Conservation (phyloP, 2,329 filamentous ascomycete genomes). For the Fusarium xylarioides region DNA sequence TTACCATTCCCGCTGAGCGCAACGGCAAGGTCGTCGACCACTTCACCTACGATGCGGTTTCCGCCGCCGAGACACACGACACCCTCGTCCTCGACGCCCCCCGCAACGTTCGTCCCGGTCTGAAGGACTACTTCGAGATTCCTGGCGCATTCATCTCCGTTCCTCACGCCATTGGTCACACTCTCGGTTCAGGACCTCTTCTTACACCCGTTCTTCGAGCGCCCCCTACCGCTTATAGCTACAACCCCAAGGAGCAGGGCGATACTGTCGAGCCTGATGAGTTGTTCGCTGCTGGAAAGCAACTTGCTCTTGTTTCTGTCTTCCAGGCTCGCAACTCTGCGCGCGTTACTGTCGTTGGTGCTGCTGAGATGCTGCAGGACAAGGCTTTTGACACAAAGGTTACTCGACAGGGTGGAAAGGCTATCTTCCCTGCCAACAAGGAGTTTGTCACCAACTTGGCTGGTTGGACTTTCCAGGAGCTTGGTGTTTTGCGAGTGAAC, state of each 20-base stretch:
- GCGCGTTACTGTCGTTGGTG: slow-evolving; percentile 84
- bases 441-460: slow-evolving; percentile 86
- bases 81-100: slow-evolving; percentile 82
- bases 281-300: slow-evolving; percentile 82
- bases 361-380: slow-evolving; percentile 86
- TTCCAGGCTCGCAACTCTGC: slow-evolving; percentile 95
- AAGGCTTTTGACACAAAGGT: slow-evolving; percentile 88
- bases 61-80: slow-evolving; percentile 85
- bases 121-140: slow-evolving; percentile 78
- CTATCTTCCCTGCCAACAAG: slow-evolving; percentile 76
- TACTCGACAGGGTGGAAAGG: slow-evolving; percentile 63
- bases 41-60: slow-evolving; percentile 87
- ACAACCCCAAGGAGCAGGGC: slow-evolving; percentile 88
- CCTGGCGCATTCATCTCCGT: slow-evolving; percentile 74
- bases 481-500: slow-evolving; percentile 86
- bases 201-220: slow-evolving; percentile 85
- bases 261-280: slow-evolving; percentile 74
- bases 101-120: slow-evolving; percentile 68
- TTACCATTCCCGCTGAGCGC: slow-evolving; percentile 86
- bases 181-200: slow-evolving; percentile 79
- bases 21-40: slow-evolving; percentile 90
- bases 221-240: slow-evolving; percentile 86
- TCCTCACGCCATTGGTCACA: slow-evolving; percentile 82
- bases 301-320: slow-evolving; percentile 84
- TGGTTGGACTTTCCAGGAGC: slow-evolving; percentile 97